Percentiles rank a stretch among this genome's conserved stretches.
phyloP scores from a whole-genome alignment of 306 rosid genomes.

The Cyclanthera cordifolia region DNA sequence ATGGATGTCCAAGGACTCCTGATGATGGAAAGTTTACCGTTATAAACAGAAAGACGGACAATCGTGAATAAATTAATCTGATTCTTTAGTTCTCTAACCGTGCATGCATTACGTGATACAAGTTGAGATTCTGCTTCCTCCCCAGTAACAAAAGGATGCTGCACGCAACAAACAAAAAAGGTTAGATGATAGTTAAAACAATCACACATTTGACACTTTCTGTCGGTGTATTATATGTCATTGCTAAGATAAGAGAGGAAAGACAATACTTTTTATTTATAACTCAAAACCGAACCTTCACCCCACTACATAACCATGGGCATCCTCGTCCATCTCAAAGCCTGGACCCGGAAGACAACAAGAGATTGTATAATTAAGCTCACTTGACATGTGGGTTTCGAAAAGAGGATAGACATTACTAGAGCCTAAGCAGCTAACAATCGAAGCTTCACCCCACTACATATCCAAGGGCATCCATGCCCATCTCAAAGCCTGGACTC shows the following conservation, averaged over 20 bases:
- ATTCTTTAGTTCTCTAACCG: conserved; percentile 42
- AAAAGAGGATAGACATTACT: too few species aligned
- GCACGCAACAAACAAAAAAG: conserved; percentile 25
- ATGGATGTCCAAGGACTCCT: conserved; percentile 44
- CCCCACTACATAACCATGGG: too few species aligned
- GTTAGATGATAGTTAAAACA: conserved; percentile 18
- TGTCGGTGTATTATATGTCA: not conserved
- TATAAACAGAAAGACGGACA: conserved; percentile 6
- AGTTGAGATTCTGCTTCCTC: conserved; percentile 30
- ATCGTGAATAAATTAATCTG: conserved; percentile 11
- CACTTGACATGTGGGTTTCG: too few species aligned
- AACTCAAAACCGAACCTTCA: too few species aligned
- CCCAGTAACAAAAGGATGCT: conserved; percentile 93
- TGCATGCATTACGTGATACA: conserved; percentile 22
- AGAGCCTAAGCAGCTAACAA: too few species aligned
- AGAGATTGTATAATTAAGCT: too few species aligned
- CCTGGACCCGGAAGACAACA: too few species aligned
- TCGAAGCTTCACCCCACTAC: too few species aligned
- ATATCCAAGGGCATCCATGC: too few species aligned
- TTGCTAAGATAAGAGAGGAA: conserved; percentile 11
- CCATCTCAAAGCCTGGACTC: too few species aligned
- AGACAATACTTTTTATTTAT: too few species aligned
- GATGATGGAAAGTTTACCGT: conserved; percentile 17
- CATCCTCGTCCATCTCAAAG: too few species aligned
- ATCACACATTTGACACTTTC: conserved; percentile 8